Base-by-base conservation (phyloP, 441 rosid genomes). In the Pelargonium fulgidum region DNA sequence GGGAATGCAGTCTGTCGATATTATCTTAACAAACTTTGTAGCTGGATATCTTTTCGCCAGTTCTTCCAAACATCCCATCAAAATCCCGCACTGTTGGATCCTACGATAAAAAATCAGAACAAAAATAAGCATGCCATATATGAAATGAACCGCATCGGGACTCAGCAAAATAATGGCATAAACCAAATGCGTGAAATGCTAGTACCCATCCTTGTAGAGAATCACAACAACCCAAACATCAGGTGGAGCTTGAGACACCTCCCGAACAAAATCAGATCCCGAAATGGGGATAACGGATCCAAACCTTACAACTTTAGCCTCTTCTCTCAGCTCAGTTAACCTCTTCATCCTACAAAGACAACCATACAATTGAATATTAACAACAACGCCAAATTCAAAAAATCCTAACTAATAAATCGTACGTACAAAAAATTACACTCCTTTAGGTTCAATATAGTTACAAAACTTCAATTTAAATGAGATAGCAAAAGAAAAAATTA, bases 1-100 rank as follows among this genome's bases (percentile, higher is more conserved):
- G 0, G 96, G 99, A 73, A 95, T 95, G 79, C 98, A 95, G 70
- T 95, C 98, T 0, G 97, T 95, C 2, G 99, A 95, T 72, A 95
- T 86, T 12, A 95, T 90, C 81, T 92, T 89, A 63, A 92, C 98
- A 74, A 92, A 95, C 84, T 95, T 92, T 0, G 99, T 92, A 1
- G 85, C 95, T 17, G 96, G 94, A 70, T 95, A 90, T 85, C 80
- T 89, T n/a, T 76, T 71, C 24, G 90, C 89, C 86, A 95, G 70
- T 70, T 95, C 96, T 44, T 95, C 97, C 77, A 95, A 66, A 76
- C 96, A 92, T 39, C 78, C 83, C 82, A 95, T 72, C 45, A 95
- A 76, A 73, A 92, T 72, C 48, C 89, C 85, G 64, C 98, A 92
- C 81, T 86, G 88, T 3, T 87, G 84, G 45, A 85, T 77, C 50